Evolutionary conservation across 495 filamentous ascomycete genomes (phyloP).

Genomic region (Lindgomyces ingoldianus): DNA sequence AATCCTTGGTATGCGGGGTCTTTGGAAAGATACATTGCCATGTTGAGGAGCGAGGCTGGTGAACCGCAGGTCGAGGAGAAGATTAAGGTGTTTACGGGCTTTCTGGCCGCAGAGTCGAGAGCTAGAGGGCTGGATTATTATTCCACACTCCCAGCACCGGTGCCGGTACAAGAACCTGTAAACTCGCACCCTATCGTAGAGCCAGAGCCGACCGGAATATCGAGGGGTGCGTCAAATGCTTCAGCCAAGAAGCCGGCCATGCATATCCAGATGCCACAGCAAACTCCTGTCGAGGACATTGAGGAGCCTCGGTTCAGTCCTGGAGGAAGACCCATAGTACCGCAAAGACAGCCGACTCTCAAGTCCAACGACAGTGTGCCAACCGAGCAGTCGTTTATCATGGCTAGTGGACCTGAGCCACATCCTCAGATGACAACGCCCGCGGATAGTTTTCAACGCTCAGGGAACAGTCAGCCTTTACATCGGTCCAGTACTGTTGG

Average conservation of each 20-base stretch:
- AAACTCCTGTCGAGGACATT: slow-evolving; percentile 2
- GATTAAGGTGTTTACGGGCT: slow-evolving; percentile 37
- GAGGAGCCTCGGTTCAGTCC: slow-evolving; percentile 30
- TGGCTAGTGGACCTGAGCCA: slow-evolving; percentile 8
- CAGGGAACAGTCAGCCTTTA: background rate
- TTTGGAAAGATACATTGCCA: slow-evolving; percentile 38
- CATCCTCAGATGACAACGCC: background rate
- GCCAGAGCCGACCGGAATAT: background rate
- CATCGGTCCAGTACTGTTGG: background rate
- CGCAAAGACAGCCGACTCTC: slow-evolving; percentile 18
- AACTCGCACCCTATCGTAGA: background rate
- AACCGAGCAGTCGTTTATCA: slow-evolving; percentile 15
- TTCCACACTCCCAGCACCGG: slow-evolving; percentile 8
- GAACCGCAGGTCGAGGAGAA: slow-evolving; percentile 37
- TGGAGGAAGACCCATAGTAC: slow-evolving; percentile 31
- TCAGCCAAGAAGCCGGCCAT: slow-evolving; percentile 9
- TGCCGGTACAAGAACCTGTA: background rate
- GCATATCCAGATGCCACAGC: slow-evolving; percentile 22
- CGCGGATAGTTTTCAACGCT: too few relatives aligned
- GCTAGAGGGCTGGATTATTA: slow-evolving; percentile 34
- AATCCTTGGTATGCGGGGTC: slow-evolving; percentile 41
- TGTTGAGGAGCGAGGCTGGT: slow-evolving; percentile 36
- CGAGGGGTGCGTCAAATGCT: slow-evolving; percentile 1
- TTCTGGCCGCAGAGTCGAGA: slow-evolving; percentile 36
- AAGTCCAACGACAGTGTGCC: slow-evolving; percentile 12